Evolutionary conservation across 352 stramenopile genomes (phyloP), one percentile per base, ranked within the genome.

Genomic region (Phytophthora europaea): DNA sequence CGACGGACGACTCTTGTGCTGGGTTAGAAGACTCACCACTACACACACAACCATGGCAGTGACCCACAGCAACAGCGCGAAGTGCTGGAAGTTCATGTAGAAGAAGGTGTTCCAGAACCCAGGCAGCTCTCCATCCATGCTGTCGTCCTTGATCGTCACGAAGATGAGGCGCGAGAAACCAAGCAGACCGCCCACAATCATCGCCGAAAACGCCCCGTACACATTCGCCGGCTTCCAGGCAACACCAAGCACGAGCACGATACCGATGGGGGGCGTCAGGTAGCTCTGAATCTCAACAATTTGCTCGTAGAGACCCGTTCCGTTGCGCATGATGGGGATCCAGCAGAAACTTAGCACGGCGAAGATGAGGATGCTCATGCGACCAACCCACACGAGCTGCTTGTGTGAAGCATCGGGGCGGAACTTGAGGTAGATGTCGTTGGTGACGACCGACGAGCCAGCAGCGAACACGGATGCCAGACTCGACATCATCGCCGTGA

Each of bases 81-180:
- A 92, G 70, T 90, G 83, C 71, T 89, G 78, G 65, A 92, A 92
- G 70, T 90, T 87, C 76, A 92, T 88, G 73, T 88, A 88, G 63
- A 90, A 90, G 56, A 90, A 92, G 0, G 73, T 76, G 62, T 92
- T 80, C 45, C 75, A 63, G 18, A 87, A 61, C 13, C 20, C 60
- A 6, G 82, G 76, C n/a, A 87, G 71, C 15, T 82, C 62, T 50
- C 78, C 81, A 31, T 84, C 74, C 60, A 81, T 75, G 48, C 55
- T 73, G 57, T 87, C 73, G 36, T 82, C 75, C 54, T 85, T 84
- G 51, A 84, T 85, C 20, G 78, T 86, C 50, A 89, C 76, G 59
- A 90, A 91, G 57, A 92, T 84, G 22, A 89, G 61, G 7, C 84
- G 81, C 36, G 74, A 70, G 43, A 88, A 79, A 2, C 78, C 81